Base-by-base conservation (phyloP, 2,329 filamentous ascomycete genomes). In the Xylaria multiplex region DNA sequence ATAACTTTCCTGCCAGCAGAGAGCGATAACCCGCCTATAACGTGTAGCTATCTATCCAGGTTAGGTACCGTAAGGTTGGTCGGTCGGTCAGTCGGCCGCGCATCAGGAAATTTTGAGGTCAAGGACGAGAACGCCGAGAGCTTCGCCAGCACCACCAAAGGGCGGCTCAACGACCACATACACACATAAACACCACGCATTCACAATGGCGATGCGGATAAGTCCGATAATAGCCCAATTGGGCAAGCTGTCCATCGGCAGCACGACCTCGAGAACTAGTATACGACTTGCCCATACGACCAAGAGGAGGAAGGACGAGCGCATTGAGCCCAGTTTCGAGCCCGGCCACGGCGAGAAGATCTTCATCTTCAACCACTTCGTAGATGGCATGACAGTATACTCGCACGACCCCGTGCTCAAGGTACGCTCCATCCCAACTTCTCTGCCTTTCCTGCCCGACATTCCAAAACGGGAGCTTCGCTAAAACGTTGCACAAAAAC, bases 331-430 rank as follows among this genome's bases (percentile, higher is more conserved):
- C 8, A 50, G 67, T 45, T 77, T 76, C 68, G 56, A 60, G 19
- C 73, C 79, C 46, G 80, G 79, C 65, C 85, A 86, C 65, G 86
- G 86, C 73, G 85, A 88, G 79, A 81, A 83, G 73, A 85, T 89
- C 73, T 89, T 82, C 81, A 77, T 88, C 59, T 86, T 83, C 73
- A 77, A 79, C 72, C 82, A 88, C 76, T 78, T 86, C 60, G 73
- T 80, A 61, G 78, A 81, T 16, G 81, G 85, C 53, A 80, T 86
- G 75, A 80, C 86, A 55, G 79, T 88, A 62, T 88, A 86, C 76
- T 85, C 83, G 56, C 82, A 83, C 72, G 76, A 77, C 24, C 77
- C 80, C 19, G 77, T 79, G 3, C 64, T 87, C 9, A 77, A 84
- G 70, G 85, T 87, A 73, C 50, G 82, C 40, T 30, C n/a, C 35